These are phyloP conservation scores for Tetragonia tetragonoides DNA, from an alignment of 148 eudicot genomes.

Conservation along the genomic window DNA sequence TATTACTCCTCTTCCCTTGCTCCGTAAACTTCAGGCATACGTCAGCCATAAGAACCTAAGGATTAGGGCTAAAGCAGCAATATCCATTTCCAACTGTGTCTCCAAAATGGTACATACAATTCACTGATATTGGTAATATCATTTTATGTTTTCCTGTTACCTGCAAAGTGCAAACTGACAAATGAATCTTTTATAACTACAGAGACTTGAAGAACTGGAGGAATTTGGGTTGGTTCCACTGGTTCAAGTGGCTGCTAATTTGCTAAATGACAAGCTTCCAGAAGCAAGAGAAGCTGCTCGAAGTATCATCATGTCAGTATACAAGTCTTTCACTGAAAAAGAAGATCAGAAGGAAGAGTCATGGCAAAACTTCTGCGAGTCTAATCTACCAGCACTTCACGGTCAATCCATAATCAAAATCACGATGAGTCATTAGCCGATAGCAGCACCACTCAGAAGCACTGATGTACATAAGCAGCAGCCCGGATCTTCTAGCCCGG, in stretches of 20 bases:
- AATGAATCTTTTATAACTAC: constrained; percentile 9
- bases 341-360: constrained; percentile 58
- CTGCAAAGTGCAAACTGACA: not conserved
- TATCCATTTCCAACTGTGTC: constrained; percentile 66
- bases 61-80: constrained; percentile 90
- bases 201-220: constrained; percentile 57
- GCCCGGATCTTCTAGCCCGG: constrained; percentile 16
- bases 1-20: constrained; percentile 64
- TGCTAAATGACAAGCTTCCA: constrained; percentile 83
- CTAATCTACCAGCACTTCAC: constrained; percentile 68
- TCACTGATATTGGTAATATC: not conserved
- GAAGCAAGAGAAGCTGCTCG: constrained; percentile 99
- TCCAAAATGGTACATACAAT: constrained; percentile 62
- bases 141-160: not conserved
- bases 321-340: constrained; percentile 40
- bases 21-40: constrained; percentile 58
- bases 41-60: constrained; percentile 68
- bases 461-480: constrained; percentile 19
- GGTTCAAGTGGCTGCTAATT: constrained; percentile 58
- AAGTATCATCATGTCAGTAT: constrained; percentile 45
- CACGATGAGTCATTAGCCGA: constrained; percentile 29
- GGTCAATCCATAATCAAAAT: constrained; percentile 69
- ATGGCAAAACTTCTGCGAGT: constrained; percentile 91
- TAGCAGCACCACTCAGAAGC: constrained; percentile 7
- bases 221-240: constrained; percentile 65